Evolutionary conservation across 2,329 filamentous ascomycete species (phyloP), one percentile per base, ranked within the genome.

Genomic region (Talaromyces islandicus): DNA sequence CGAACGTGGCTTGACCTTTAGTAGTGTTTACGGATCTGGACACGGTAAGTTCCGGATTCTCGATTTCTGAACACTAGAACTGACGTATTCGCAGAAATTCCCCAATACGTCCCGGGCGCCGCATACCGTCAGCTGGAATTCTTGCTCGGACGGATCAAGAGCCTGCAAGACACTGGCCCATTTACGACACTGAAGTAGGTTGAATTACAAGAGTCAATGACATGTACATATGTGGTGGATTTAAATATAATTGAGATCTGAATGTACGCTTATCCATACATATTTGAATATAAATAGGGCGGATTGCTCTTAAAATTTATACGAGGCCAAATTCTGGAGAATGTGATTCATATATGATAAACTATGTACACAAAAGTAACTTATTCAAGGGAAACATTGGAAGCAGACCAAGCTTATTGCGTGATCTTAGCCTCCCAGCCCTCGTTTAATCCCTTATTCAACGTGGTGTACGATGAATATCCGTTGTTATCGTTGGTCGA

Each of bases 121-220:
- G 82, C 87, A 0, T 91, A 89, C 69, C 78, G 90, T 41, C 87
- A 90, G 59, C 71, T 94, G n/a, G 90, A 94, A 78, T 88, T 89
- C 67, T 71, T 94, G 66, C 78, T 95, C 1, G 90, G 90, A 0
- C 78, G 89, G 38, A 85, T 61, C 32, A 24, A 58, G 9, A 61
- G 41, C 54, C 35, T 61, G 38, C 54, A 51, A 5, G 29, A 55
- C 19, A 30, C 54, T n/a, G 55, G 55, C 19, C 52, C 59, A 41
- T 58, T 61, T 43, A 61, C 55, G 41, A 56, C 59, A n/a, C 50
- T 35, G 51, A 12, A 58, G 38, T 58, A 52, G 17, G 27, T 52
- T 52, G 43, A 14, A 2, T 12, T 21, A 7, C 4, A 21, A 7
- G 41, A n/a, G 35, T 12, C n/a, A 19, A 60, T 24, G n/a, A 7